phyloP scores from a whole-genome alignment of 495 filamentous ascomycete genomes.

The Mycothermus thermophilus region DNA sequence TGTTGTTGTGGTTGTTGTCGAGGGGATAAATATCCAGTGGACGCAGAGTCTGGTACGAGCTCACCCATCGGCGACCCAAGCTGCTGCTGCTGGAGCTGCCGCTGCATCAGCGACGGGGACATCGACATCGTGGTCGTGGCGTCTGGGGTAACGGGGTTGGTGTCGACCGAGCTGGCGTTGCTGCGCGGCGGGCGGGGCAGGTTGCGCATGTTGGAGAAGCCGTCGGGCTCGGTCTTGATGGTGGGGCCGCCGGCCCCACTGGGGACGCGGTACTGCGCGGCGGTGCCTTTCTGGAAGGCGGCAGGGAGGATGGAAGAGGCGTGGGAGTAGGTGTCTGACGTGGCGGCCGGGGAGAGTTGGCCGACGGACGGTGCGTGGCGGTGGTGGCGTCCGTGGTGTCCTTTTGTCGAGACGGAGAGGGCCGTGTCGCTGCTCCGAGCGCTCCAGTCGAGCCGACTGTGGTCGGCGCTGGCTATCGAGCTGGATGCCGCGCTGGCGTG shows the following conservation, averaged over 20 bases:
- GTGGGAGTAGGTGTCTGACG: constrained; percentile 15
- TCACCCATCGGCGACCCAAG: constrained; percentile 14
- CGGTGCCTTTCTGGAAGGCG: constrained; percentile 7
- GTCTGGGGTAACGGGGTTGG: constrained; percentile 21
- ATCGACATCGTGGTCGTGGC: constrained; percentile 7
- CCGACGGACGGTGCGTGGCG: constrained; percentile 8
- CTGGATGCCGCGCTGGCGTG: neutral
- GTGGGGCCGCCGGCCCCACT: constrained; percentile 4
- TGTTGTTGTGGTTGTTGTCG: constrained; percentile 10
- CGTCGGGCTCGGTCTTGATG: constrained; percentile 27
- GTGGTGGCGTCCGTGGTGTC: constrained; percentile 8
- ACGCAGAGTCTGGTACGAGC: constrained; percentile 5
- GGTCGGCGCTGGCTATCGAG: constrained; percentile 9
- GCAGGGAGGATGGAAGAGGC: constrained; percentile 8
- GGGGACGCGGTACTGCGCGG: constrained; percentile 11
- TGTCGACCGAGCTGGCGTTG: constrained; percentile 18
- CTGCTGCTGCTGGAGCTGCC: neutral
- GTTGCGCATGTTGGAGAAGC: constrained; percentile 24
- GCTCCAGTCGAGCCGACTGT: constrained; percentile 20
- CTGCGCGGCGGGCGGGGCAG: constrained; percentile 21
- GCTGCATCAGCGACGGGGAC: constrained; percentile 1
- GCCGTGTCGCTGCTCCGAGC: constrained; percentile 10
- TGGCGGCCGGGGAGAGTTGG: constrained; percentile 2
- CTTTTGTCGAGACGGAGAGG: constrained; percentile 2
- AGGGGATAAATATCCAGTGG: constrained; percentile 4